phyloP scores from a whole-genome alignment of 257 asterid genomes.

The Thymus quinquecostatus region DNA sequence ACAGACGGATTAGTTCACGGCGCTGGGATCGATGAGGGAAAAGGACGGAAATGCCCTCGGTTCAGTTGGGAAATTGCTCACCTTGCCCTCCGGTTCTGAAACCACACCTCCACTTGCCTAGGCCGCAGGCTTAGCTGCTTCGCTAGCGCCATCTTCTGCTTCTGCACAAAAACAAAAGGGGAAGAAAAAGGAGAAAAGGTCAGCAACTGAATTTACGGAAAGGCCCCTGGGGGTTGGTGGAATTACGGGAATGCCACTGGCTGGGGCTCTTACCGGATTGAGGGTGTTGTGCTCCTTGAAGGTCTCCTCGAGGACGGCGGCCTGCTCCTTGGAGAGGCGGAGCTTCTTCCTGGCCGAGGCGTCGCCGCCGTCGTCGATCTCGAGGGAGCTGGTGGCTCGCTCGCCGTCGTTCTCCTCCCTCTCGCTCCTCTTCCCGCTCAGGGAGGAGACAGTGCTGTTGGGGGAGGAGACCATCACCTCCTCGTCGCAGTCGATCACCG shows the following conservation, averaged over 20 bases:
- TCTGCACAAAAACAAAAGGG: constrained; percentile 49
- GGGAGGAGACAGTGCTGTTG: constrained; percentile 87
- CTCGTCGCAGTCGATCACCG: constrained; percentile 52
- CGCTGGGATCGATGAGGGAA: neutral
- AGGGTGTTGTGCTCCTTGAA: constrained; percentile 91
- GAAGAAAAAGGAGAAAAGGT: neutral
- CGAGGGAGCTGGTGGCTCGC: constrained; percentile 68
- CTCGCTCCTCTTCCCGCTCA: constrained; percentile 93
- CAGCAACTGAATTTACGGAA: neutral
- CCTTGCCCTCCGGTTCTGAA: constrained; percentile 99
- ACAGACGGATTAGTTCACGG: neutral
- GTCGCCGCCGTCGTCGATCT: constrained; percentile 73
- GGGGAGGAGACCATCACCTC: constrained; percentile 80
- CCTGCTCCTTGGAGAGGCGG: constrained; percentile 92
- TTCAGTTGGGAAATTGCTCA: constrained; percentile 34
- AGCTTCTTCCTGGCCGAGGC: constrained; percentile 89
- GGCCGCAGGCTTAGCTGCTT: constrained; percentile 83
- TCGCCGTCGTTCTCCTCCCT: constrained; percentile 84
- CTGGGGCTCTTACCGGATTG: constrained; percentile 63
- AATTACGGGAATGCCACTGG: constrained; percentile 31
- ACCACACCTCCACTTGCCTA: constrained; percentile 99
- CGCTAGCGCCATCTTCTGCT: constrained; percentile 87
- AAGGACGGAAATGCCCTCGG: constrained; percentile 42
- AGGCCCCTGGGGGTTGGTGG: constrained; percentile 28
- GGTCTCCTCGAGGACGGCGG: constrained; percentile 85